Evolutionary conservation across 495 filamentous ascomycete genomes (phyloP), one percentile per base, ranked within the genome.

Genomic region (Parathielavia hyrcaniae): DNA sequence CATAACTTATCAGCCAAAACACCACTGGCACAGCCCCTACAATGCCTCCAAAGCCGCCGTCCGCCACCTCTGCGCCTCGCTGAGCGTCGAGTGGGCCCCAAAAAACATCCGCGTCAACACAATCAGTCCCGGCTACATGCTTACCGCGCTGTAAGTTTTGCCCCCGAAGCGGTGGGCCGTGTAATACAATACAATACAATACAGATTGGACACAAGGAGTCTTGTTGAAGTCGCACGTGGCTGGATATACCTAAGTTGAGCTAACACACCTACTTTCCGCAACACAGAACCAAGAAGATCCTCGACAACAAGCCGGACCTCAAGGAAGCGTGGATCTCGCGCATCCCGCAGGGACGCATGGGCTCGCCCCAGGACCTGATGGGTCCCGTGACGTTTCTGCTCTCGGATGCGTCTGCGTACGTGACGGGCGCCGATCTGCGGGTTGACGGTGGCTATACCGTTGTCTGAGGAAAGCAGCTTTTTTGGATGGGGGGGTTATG

Each of bases 71-170:
- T 87, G 86, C 12, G 78, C 84, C 19, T 89, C 83, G 43, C 76
- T 96, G 35, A 88, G 88, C 34, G 91, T 95, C 41, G 91, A 96
- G 67, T 96, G 91, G 91, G 90, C 91, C 5, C n/a, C n/a, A n/a
- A n/a, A n/a, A n/a, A 79, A 83, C 50, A 95, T 96, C 64, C 83
- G 91, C 12, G 91, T 96, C 35, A 96, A 96, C 71, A 90, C 86
- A 67, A 95, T 96, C 67, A 87, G 83, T 57, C 91, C 91, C 0
- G 91, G 91, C 19, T 96, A 96, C 71, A 95, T 96, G 91, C 74
- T 96, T 62, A 97, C 92, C 19, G 90, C 90, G 47, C 72, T 97
- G 90, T 89, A 73, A 78, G 80, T 78, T 32, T 30, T 30, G 26
- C 26, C 26, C n/a, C n/a, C n/a, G n/a, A n/a, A n/a, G n/a, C n/a